Evolutionary conservation across 352 stramenopile genomes (phyloP).

Genomic region (Pythium scleroteichum): DNA sequence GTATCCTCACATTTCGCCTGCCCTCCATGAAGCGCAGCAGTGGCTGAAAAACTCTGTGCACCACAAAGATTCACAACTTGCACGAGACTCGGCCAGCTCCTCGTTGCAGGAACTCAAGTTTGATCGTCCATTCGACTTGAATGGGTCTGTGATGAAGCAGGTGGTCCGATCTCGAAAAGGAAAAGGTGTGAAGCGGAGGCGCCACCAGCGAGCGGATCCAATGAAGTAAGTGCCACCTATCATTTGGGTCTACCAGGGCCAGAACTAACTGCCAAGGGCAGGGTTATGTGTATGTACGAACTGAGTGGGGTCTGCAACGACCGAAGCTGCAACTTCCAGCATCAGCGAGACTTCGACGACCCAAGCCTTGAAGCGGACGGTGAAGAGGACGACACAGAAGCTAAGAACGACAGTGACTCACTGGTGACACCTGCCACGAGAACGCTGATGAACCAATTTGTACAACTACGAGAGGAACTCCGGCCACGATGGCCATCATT

Average conservation of each 20-base stretch:
- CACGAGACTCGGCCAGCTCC: background rate
- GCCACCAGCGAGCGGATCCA: constrained; percentile 14
- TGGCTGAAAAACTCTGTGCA: background rate
- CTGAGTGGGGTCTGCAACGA: constrained; percentile 80
- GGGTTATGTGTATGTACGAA: constrained; percentile 72
- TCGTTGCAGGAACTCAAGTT: background rate
- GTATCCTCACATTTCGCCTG: constrained; percentile 11
- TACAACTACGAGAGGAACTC: constrained; percentile 28
- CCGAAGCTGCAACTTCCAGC: constrained; percentile 62
- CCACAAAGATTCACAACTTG: background rate
- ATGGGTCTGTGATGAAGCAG: constrained; percentile 24
- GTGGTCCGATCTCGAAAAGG: background rate
- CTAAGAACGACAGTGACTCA: constrained; percentile 6
- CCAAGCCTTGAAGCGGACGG: background rate
- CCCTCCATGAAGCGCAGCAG: background rate
- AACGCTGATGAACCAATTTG: constrained; percentile 24
- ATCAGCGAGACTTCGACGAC: constrained; percentile 55
- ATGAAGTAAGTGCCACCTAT: constrained; percentile 22
- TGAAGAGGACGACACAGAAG: background rate
- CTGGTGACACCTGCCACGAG: background rate
- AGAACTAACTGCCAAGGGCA: constrained; percentile 20
- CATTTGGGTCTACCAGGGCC: background rate
- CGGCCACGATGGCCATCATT: constrained; percentile 12
- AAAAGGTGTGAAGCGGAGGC: constrained; percentile 1
- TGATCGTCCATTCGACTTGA: constrained; percentile 19